Evolutionary conservation across 2,329 filamentous ascomycete genomes (phyloP).

Genomic region (Phyllosticta citrichinensis): DNA sequence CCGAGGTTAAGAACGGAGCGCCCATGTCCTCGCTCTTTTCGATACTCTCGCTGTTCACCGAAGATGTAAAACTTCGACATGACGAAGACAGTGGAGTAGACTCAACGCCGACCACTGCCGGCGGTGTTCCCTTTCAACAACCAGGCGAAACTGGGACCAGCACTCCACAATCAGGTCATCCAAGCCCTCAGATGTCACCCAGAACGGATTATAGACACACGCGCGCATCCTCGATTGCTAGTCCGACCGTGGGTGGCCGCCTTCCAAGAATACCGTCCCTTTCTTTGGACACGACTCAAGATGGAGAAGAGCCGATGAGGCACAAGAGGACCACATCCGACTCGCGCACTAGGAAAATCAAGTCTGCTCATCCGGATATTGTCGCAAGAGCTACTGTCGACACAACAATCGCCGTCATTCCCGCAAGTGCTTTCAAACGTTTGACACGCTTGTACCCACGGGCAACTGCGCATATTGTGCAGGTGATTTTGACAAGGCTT

Average conservation of each 20-base stretch:
- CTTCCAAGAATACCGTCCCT: constrained; percentile 61
- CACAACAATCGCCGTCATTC: constrained; percentile 96
- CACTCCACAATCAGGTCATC: constrained; percentile 29
- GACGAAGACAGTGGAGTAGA: constrained; percentile 47
- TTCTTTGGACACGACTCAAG: constrained; percentile 46
- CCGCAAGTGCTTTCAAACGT: constrained; percentile 86
- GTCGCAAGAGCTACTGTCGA: constrained; percentile 93
- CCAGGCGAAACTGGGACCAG: constrained; percentile 13
- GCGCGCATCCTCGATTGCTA: constrained; percentile 19
- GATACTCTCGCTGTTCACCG: constrained; percentile 92
- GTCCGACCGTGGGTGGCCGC: constrained; percentile 25
- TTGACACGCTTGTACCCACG: constrained; percentile 91
- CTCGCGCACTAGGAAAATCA: constrained; percentile 36
- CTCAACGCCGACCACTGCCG: constrained; percentile 29
- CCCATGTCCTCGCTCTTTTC: constrained; percentile 98
- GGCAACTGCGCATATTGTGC: constrained; percentile 92
- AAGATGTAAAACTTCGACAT: constrained; percentile 73
- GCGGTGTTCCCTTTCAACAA: constrained; percentile 16
- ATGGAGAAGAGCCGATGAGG: constrained; percentile 10
- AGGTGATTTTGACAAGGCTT: constrained; percentile 89
- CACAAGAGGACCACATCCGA: constrained; percentile 13
- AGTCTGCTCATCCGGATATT: constrained; percentile 90
- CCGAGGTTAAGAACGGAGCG: constrained; percentile 93
- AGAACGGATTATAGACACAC: constrained; percentile 14
- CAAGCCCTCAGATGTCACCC: constrained; percentile 19